Conservation (phyloP, 2,329 filamentous ascomycete genomes). For the Sclerotinia glacialis region DNA sequence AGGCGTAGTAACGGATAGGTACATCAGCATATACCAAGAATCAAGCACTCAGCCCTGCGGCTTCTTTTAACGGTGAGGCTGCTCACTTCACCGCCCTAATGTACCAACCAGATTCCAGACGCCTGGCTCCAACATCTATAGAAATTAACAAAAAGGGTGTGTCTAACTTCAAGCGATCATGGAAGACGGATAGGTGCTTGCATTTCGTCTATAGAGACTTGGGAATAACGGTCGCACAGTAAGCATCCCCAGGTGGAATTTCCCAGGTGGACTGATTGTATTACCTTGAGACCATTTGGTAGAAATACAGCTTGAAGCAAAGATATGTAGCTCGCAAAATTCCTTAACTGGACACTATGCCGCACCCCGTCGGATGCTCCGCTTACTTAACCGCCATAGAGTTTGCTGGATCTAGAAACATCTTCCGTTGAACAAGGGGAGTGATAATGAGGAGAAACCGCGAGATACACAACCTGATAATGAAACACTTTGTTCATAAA, state of each 20-base stretch:
- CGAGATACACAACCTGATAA: constrained; percentile 25
- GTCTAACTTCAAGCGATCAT: constrained; percentile 9
- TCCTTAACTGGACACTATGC: not conserved
- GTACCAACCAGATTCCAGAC: constrained; percentile 29
- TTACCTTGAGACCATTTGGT: constrained; percentile 16
- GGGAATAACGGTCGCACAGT: constrained; percentile 13
- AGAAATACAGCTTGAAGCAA: not conserved
- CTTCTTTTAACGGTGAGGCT: constrained; percentile 32
- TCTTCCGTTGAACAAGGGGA: constrained; percentile 9
- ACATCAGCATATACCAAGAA: constrained; percentile 19
- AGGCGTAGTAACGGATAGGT: constrained; percentile 22
- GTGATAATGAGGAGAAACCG: not conserved
- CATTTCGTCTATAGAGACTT: constrained; percentile 20
- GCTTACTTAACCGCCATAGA: constrained; percentile 13
- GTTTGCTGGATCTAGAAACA: constrained; percentile 9
- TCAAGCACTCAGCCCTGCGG: constrained; percentile 35
- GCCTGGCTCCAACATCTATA: constrained; percentile 23
- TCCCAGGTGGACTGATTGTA: constrained; percentile 7
- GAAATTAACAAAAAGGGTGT: constrained; percentile 10
- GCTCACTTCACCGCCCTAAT: constrained; percentile 31
- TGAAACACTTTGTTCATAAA: constrained; percentile 20
- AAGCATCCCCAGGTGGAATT: not conserved
- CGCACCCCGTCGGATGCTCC: constrained; percentile 28
- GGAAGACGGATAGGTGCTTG: constrained; percentile 17
- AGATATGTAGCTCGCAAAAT: not conserved